A percentile compares a stretch with the other conserved stretches of the same genome.
Conservation (phyloP, 352 stramenopile genomes). For the Globisporangium yorkense region DNA sequence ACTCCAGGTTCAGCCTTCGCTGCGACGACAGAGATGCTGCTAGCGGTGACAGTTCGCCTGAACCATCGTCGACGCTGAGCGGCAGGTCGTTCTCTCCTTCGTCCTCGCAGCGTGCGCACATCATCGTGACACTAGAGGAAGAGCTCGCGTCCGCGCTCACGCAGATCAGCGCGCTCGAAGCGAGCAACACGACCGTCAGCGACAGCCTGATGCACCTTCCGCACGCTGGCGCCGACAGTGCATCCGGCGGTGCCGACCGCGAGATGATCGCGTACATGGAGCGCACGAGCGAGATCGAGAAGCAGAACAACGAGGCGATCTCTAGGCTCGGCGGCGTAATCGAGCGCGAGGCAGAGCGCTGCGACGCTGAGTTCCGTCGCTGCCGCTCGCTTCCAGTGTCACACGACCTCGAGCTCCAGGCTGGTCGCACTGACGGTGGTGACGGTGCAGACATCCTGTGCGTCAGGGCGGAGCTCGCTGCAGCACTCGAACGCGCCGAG, state of each 20-base stretch:
- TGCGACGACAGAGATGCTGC: not conserved
- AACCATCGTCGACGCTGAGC: not conserved
- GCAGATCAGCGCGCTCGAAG: constrained; percentile 19
- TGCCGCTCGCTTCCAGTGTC: not conserved
- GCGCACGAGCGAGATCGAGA: constrained; percentile 14
- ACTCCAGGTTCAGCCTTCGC: not conserved
- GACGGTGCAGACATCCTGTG: not conserved
- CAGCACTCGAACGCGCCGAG: constrained; percentile 6
- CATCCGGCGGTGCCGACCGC: not conserved
- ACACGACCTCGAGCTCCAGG: not conserved
- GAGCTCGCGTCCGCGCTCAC: constrained; percentile 17
- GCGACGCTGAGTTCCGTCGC: not conserved
- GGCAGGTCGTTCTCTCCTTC: not conserved
- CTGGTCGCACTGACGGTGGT: not conserved
- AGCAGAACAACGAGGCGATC: constrained; percentile 14
- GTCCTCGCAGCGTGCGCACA: constrained; percentile 11
- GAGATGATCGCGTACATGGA: constrained; percentile 14
- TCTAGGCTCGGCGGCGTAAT: constrained; percentile 6
- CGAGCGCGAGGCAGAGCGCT: not conserved
- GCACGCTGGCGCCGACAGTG: not conserved
- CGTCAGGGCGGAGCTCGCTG: constrained; percentile 8
- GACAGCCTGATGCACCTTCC: not conserved
- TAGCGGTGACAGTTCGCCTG: not conserved
- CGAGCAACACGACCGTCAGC: not conserved
- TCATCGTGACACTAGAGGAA: constrained; percentile 23